Evolutionary conservation across 345 rosid species (phyloP).

Genomic region (Trapa incisa): DNA sequence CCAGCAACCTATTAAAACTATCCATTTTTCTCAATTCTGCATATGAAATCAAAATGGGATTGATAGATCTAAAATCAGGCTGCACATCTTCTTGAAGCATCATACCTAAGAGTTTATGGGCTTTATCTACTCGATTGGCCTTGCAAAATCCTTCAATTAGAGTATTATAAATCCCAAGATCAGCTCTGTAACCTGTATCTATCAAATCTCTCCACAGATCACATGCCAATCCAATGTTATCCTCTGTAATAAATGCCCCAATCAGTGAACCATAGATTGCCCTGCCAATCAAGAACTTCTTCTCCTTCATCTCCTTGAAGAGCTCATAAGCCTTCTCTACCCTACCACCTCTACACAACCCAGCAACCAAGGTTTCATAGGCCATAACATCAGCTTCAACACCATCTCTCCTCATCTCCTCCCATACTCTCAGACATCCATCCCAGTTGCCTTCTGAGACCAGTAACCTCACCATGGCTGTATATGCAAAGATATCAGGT

Average conservation of each 20-base stretch:
- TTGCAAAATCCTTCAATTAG: slow-evolving; percentile 66
- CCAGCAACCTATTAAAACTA: slow-evolving; percentile 40
- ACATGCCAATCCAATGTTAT: slow-evolving; percentile 54
- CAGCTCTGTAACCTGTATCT: slow-evolving; percentile 75
- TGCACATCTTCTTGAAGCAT: slow-evolving; percentile 51
- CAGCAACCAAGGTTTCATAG: slow-evolving; percentile 50
- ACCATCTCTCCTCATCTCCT: slow-evolving; percentile 59
- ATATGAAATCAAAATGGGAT: slow-evolving; percentile 58
- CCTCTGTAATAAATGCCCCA: slow-evolving; percentile 54
- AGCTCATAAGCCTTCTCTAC: slow-evolving; percentile 46
- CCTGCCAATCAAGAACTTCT: slow-evolving; percentile 57
- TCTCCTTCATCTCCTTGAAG: slow-evolving; percentile 69
- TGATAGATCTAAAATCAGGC: slow-evolving; percentile 51
- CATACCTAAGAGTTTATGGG: slow-evolving; percentile 50
- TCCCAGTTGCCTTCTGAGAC: slow-evolving; percentile 55
- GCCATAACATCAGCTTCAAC: slow-evolving; percentile 82
- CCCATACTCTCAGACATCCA: slow-evolving; percentile 68
- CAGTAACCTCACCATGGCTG: slow-evolving; percentile 61
- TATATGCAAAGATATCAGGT: slow-evolving; percentile 82
- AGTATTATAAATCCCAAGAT: slow-evolving; percentile 67
- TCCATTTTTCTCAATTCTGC: slow-evolving; percentile 42
- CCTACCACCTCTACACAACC: slow-evolving; percentile 52
- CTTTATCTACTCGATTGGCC: slow-evolving; percentile 53
- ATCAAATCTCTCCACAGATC: slow-evolving; percentile 71
- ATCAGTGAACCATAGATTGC: slow-evolving; percentile 47